Evolutionary conservation across 345 rosid species (phyloP).

Genomic region (Euphorbia lathyris): DNA sequence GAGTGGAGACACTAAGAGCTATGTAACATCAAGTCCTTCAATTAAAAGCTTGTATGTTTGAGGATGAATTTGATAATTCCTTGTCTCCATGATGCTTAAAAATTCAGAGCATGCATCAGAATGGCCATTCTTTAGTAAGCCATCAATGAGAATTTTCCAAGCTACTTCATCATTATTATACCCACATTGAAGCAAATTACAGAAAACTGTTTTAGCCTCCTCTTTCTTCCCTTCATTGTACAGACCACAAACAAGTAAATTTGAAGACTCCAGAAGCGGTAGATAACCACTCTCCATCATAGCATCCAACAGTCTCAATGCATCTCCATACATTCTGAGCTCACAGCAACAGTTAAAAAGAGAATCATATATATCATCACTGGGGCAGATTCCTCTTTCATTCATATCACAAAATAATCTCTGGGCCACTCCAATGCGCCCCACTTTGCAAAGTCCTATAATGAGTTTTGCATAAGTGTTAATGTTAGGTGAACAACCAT

Average conservation of each 20-base stretch:
- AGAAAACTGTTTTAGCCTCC: slow-evolving; percentile 50
- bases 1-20: slow-evolving; percentile 7
- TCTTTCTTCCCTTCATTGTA: slow-evolving; percentile 49
- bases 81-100: slow-evolving; percentile 59
- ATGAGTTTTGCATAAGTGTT: slow-evolving; percentile 60
- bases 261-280: slow-evolving; percentile 67
- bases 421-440: slow-evolving; percentile 46
- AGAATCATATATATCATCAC: slow-evolving; percentile 50
- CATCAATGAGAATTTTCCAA: slow-evolving; percentile 82
- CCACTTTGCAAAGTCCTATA: slow-evolving; percentile 58
- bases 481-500: slow-evolving; percentile 57
- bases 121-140: slow-evolving; percentile 60
- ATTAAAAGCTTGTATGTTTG: slow-evolving; percentile 55
- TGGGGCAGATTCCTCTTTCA: slow-evolving; percentile 50
- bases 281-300: slow-evolving; percentile 60
- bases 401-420: slow-evolving; percentile 51
- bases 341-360: slow-evolving; percentile 65
- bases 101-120: slow-evolving; percentile 57
- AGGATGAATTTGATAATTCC: slow-evolving; percentile 55
- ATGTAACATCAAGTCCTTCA: slow-evolving; percentile 54
- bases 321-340: slow-evolving; percentile 44
- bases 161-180: slow-evolving; percentile 75
- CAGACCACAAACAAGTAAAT: slow-evolving; percentile 57
- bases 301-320: slow-evolving; percentile 43
- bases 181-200: slow-evolving; percentile 49